Base-by-base conservation (phyloP, 202 grass and related monocot species). In the Zoysia matrella region DNA sequence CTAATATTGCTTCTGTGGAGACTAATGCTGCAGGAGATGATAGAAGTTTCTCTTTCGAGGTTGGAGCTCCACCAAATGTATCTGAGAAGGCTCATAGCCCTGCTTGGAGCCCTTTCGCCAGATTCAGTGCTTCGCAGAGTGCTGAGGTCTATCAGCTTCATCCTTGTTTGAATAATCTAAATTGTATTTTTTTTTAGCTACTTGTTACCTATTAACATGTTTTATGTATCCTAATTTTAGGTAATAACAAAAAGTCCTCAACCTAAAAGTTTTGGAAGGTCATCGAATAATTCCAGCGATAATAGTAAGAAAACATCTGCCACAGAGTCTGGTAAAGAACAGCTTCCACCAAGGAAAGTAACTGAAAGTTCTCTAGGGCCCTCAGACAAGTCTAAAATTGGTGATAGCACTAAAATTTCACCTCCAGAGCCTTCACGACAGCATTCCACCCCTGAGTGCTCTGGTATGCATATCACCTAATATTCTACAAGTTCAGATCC, bases 21-120 rank as follows among this genome's bases (percentile, higher is more conserved):
- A 73, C 76, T 49, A 36, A 36, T 36, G 61, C 75, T 60, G 15
- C 90, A 69, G 89, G 76, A 88, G 89, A 95, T 83, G 88, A 97
- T 85, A 89, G 63, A 82, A 88, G 85, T 83, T 99, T 99, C 79
- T 92, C 93, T 6, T 99, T 99, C 81, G 88, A 94, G 82, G 91
- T 96, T 49, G 87, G 75, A 78, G 57, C 77, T 81, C 50, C 62
- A 57, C 85, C 77, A 56, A 87, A 92, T 85, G 56, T 89, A 75
- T 76, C 87, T 78, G 82, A 88, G 71, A 92, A 91, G 80, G 89
- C 77, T 68, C 87, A 80, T 56, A 58, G 70, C 67, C 75, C 91
- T 81, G 81, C 76, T 41, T 95, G 89, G 89, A 89, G 80, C 68
- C 93, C 89, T 43, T 86, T 95, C 45, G 67, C 80, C 14, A 84